phyloP scores from a whole-genome alignment of 1,284 basidiomycete species.

The Phellinidium pouzarii region DNA sequence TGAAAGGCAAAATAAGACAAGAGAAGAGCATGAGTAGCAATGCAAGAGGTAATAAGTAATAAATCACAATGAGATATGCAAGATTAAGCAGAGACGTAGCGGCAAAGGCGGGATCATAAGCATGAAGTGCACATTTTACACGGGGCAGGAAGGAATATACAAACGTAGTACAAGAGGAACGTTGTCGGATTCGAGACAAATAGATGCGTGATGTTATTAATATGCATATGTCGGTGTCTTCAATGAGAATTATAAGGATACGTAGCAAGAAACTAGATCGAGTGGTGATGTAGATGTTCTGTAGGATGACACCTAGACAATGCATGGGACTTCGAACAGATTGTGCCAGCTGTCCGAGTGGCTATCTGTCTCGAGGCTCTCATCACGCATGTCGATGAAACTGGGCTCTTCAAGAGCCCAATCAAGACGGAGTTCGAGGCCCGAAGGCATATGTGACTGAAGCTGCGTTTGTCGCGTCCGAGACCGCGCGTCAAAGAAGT shows the following conservation, averaged over 20 bases:
- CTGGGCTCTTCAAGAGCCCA: slow-evolving; percentile 12
- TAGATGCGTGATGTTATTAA: background rate
- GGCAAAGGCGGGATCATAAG: background rate
- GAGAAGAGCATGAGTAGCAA: background rate
- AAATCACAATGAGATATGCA: background rate
- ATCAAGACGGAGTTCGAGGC: slow-evolving; percentile 11
- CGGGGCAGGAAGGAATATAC: background rate
- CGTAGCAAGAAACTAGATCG: background rate
- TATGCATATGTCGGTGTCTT: background rate
- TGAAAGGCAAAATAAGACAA: background rate
- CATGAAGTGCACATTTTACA: background rate
- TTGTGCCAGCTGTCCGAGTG: slow-evolving; percentile 16
- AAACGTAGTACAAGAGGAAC: background rate
- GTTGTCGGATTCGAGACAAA: background rate
- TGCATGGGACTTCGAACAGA: slow-evolving; percentile 17
- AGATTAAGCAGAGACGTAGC: background rate
- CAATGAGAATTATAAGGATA: background rate
- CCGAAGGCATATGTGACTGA: background rate
- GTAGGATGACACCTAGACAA: slow-evolving; percentile 4
- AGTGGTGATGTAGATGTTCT: background rate
- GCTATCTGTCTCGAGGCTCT: slow-evolving; percentile 15
- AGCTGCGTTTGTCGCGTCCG: background rate
- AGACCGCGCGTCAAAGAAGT: background rate
- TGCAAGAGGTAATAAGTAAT: too few species aligned
- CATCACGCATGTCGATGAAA: slow-evolving; percentile 19